These are phyloP conservation scores for Smallanthus sonchifolius DNA, from an alignment of 129 eudicot species.

Conservation along the genomic window DNA sequence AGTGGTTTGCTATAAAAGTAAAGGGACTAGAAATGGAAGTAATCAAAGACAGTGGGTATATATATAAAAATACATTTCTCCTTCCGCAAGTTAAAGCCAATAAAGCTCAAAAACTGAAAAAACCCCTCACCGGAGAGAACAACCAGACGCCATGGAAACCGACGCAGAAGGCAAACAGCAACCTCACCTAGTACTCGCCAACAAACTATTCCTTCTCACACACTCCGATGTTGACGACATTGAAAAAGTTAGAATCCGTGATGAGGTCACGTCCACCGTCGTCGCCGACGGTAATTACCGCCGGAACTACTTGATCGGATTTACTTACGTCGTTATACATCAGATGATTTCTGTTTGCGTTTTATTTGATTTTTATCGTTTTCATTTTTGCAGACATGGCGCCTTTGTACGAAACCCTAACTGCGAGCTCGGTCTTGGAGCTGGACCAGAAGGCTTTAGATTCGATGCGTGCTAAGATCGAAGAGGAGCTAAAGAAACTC, in stretches of 20 bases:
- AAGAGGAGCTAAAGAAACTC: constrained; percentile 61
- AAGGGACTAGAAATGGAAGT: not conserved
- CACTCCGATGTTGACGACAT: constrained; percentile 74
- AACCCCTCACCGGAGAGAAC: not conserved
- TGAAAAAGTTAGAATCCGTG: constrained; percentile 78
- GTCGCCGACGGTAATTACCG: constrained; percentile 47
- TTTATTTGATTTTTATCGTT: not conserved
- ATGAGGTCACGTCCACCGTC: constrained; percentile 58
- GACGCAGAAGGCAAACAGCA: constrained; percentile 66
- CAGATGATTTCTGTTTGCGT: not conserved
- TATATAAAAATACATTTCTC: constrained; percentile 16
- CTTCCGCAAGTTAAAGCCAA: constrained; percentile 19
- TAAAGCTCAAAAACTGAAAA: not conserved
- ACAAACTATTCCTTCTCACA: constrained; percentile 75
- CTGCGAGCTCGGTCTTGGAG: constrained; percentile 41
- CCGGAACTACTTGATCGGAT: not conserved
- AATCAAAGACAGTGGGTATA: not conserved
- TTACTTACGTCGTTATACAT: not conserved
- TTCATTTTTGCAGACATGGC: constrained; percentile 61
- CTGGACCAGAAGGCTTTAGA: constrained; percentile 75
- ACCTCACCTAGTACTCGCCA: constrained; percentile 65
- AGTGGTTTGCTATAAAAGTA: not conserved
- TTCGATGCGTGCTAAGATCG: constrained; percentile 64
- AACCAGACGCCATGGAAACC: constrained; percentile 40
- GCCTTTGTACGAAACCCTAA: constrained; percentile 71